Percentiles rank a stretch among this genome's conserved stretches.
Evolutionary conservation across 1,139 yeast species (phyloP).

Genomic region (Diutina rugosa): DNA sequence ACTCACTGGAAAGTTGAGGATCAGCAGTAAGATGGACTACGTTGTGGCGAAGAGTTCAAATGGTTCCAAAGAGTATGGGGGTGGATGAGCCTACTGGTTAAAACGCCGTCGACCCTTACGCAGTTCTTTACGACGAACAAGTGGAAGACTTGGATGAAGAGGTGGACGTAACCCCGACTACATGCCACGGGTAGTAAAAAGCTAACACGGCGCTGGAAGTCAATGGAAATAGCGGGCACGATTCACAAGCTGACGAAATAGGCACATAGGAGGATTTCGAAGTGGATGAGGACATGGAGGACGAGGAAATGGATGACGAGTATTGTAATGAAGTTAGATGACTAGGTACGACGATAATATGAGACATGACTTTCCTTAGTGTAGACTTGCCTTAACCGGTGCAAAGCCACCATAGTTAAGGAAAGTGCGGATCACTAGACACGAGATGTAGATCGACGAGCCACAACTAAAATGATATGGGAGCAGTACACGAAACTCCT

Average conservation of each 20-base stretch:
- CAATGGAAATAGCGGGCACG: too few relatives aligned
- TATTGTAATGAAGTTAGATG: constrained; percentile 3
- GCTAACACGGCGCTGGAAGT: not conserved
- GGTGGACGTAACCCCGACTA: constrained; percentile 1
- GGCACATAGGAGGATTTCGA: not conserved
- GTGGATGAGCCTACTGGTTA: constrained; percentile 18
- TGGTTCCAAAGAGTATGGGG: constrained; percentile 31
- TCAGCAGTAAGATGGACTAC: constrained; percentile 34
- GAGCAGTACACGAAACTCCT: too few relatives aligned
- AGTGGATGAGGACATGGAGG: constrained; percentile 2
- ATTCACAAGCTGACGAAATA: not conserved
- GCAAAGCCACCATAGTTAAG: too few relatives aligned
- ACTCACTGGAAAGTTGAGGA: constrained; percentile 32
- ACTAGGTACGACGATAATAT: not conserved
- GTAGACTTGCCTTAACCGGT: not conserved
- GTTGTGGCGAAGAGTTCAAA: constrained; percentile 33
- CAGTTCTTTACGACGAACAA: constrained; percentile 18
- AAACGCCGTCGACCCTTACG: constrained; percentile 14
- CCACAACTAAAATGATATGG: too few relatives aligned
- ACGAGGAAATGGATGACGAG: constrained; percentile 3
- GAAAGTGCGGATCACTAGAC: too few relatives aligned
- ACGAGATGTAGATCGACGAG: too few relatives aligned
- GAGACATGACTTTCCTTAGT: not conserved
- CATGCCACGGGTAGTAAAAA: not conserved
- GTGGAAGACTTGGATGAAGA: constrained; percentile 6